Conservation (phyloP, 345 rosid species). For the Lagerstroemia speciosa region DNA sequence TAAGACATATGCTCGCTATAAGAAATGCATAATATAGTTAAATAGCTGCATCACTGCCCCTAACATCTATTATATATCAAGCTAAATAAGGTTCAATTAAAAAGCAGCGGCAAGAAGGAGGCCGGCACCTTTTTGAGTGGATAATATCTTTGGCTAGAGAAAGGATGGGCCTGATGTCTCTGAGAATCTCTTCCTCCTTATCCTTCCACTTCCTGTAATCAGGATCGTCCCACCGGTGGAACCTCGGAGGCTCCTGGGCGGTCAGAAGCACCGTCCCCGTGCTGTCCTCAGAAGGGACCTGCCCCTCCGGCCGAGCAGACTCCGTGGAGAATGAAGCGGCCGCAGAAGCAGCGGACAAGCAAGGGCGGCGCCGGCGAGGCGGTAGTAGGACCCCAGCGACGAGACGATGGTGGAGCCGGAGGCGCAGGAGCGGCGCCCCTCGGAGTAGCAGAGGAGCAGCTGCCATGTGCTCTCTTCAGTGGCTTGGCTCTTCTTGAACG, state of each 20-base stretch:
- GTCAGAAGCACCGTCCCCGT: slow-evolving; percentile 15
- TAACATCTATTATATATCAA: background rate
- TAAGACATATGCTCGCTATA: background rate
- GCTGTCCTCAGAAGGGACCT: slow-evolving; percentile 26
- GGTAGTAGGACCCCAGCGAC: slow-evolving; percentile 22
- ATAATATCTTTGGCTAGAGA: slow-evolving; percentile 60
- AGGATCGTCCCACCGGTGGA: slow-evolving; percentile 46
- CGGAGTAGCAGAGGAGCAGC: slow-evolving; percentile 34
- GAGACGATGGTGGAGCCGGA: slow-evolving; percentile 24
- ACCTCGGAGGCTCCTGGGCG: slow-evolving; percentile 23
- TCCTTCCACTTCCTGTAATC: slow-evolving; percentile 77
- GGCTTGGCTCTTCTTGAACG: background rate
- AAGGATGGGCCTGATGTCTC: slow-evolving; percentile 46
- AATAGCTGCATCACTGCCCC: background rate
- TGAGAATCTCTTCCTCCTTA: slow-evolving; percentile 57
- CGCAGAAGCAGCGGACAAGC: slow-evolving; percentile 21
- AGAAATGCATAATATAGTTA: background rate
- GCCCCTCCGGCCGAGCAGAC: slow-evolving; percentile 27
- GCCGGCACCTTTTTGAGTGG: slow-evolving; percentile 54
- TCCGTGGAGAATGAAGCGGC: slow-evolving; percentile 16
- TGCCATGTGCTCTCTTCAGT: slow-evolving; percentile 25
- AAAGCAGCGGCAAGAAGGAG: background rate
- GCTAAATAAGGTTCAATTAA: background rate
- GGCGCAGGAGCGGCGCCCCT: slow-evolving; percentile 27
- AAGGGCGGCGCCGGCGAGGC: slow-evolving; percentile 23